These are phyloP conservation scores for Calonectria honghensis DNA, from an alignment of 2,329 filamentous ascomycete species.

Conservation along the genomic window DNA sequence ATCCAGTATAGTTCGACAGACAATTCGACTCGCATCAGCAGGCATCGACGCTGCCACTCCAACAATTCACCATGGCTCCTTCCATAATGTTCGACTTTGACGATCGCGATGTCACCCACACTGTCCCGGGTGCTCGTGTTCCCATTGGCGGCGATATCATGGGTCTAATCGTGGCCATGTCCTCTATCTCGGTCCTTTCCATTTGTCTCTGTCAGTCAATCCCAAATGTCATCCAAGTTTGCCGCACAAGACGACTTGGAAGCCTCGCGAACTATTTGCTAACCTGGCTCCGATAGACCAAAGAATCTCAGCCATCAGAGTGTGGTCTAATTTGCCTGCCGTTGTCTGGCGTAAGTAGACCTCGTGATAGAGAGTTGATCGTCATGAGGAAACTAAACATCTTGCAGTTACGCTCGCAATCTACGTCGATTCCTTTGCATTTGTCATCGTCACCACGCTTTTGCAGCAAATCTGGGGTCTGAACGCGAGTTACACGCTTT, in stretches of 20 bases:
- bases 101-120: constrained; percentile 18
- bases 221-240: background rate
- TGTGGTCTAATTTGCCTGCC: constrained; percentile 64
- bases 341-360: constrained; percentile 65
- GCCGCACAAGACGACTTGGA: background rate
- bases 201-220: constrained; percentile 60
- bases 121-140: constrained; percentile 46
- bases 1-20: background rate
- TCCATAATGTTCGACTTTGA: constrained; percentile 22
- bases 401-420: constrained; percentile 74
- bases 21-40: background rate
- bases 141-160: constrained; percentile 60
- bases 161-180: constrained; percentile 60
- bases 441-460: constrained; percentile 75
- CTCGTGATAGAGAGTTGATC: background rate
- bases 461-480: constrained; percentile 75
- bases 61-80: constrained; percentile 13
- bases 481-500: constrained; percentile 69
- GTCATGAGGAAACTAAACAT: background rate
- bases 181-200: constrained; percentile 60
- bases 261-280: constrained; percentile 15
- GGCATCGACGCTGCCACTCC: constrained; percentile 4
- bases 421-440: constrained; percentile 76
- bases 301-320: constrained; percentile 60
- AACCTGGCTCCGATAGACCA: constrained; percentile 56